Percentiles rank a stretch among this genome's conserved stretches.
Evolutionary conservation across 768 basidiomycete species (phyloP).

Genomic region (Pleurotus salmoneostramineus): DNA sequence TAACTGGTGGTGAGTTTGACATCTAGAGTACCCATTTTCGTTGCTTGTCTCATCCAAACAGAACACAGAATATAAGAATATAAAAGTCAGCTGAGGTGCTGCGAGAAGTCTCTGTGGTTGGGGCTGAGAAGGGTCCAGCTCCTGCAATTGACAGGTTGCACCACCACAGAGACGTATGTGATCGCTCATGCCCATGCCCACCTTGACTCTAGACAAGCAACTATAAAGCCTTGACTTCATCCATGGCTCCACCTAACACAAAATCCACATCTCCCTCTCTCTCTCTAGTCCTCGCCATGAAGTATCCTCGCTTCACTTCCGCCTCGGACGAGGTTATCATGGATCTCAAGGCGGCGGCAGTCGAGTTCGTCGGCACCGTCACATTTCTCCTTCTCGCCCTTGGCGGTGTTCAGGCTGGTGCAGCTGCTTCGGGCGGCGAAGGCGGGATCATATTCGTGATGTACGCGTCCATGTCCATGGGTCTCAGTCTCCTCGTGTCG

Average conservation of each 20-base stretch:
- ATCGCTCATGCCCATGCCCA: too few relatives aligned
- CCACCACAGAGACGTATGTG: too few relatives aligned
- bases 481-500: conserved; percentile 55
- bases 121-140: too few relatives aligned
- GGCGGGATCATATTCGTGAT: conserved; percentile 35
- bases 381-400: conserved; percentile 64
- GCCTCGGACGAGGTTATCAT: not conserved
- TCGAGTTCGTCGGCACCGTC: conserved; percentile 58
- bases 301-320: not conserved
- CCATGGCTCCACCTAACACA: not conserved
- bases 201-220: too few relatives aligned
- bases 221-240: too few relatives aligned
- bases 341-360: conserved; percentile 43
- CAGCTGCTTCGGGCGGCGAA: conserved; percentile 18
- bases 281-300: not conserved
- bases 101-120: too few relatives aligned
- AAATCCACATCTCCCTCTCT: not conserved
- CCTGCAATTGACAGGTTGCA: too few relatives aligned
- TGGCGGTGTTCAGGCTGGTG: conserved; percentile 57
- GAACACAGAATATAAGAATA: too few relatives aligned
- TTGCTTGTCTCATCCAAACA: too few relatives aligned
- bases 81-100: too few relatives aligned
- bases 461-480: conserved; percentile 59
- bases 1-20: too few relatives aligned
- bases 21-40: too few relatives aligned